Evolutionary conservation across 2,329 filamentous ascomycete species (phyloP).

Genomic region (Juglanconis juglandina): DNA sequence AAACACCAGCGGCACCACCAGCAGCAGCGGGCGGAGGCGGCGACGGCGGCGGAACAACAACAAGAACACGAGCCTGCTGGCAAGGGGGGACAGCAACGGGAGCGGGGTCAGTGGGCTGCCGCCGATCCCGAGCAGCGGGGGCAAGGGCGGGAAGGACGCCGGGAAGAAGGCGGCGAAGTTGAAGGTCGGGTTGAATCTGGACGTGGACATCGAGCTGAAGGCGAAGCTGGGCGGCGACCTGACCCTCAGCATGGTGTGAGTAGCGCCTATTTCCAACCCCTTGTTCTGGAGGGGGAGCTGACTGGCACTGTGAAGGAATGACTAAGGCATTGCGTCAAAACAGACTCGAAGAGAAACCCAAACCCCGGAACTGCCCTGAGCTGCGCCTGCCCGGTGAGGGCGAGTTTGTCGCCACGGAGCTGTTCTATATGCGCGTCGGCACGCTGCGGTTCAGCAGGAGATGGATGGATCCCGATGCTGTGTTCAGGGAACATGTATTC

Average conservation of each 20-base stretch:
- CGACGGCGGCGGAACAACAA: slow-evolving; percentile 10
- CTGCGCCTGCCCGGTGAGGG: slow-evolving; percentile 22
- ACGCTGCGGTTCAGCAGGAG: slow-evolving; percentile 27
- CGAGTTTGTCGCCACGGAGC: slow-evolving; percentile 23
- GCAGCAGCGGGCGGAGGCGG: slow-evolving; percentile 8
- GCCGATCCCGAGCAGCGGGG: background rate
- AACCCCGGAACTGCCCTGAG: slow-evolving; percentile 22
- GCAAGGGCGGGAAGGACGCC: background rate
- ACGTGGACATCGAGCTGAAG: slow-evolving; percentile 75
- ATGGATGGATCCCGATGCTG: slow-evolving; percentile 28
- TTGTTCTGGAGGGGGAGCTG: background rate
- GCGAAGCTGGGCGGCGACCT: slow-evolving; percentile 76
- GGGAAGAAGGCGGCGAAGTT: slow-evolving; percentile 28
- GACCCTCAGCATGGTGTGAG: slow-evolving; percentile 67
- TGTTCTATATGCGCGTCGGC: slow-evolving; percentile 34
- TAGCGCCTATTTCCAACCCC: slow-evolving; percentile 1
- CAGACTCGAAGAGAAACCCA: slow-evolving; percentile 27
- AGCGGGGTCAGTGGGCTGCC: background rate
- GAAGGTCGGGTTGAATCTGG: slow-evolving; percentile 53
- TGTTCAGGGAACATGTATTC: slow-evolving; percentile 14
- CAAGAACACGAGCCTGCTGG: slow-evolving; percentile 1
- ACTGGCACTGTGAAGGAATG: slow-evolving; percentile 7
- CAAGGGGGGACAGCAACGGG: background rate
- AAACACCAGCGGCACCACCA: slow-evolving; percentile 1
- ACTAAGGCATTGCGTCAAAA: background rate